phyloP scores from a whole-genome alignment of 108 stramenopile species.

The Thalassiosira profunda region DNA sequence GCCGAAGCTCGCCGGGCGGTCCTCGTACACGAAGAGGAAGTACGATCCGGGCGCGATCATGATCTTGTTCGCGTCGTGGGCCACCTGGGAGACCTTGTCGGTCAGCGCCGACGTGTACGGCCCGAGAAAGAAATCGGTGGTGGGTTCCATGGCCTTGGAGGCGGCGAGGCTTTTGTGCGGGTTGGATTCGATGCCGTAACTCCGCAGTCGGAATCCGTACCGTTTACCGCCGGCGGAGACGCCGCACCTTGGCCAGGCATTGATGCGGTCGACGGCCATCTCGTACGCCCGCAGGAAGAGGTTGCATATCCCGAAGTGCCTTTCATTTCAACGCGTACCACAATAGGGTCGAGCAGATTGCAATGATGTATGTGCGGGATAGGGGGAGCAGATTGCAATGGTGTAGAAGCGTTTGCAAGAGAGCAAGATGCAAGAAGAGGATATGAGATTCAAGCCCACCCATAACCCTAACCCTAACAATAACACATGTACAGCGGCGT shows the following conservation, averaged over 20 bases:
- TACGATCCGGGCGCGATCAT: slow-evolving; percentile 3
- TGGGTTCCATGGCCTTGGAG: background rate
- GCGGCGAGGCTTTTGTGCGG: background rate
- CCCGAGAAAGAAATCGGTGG: background rate
- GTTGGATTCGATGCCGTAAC: slow-evolving; percentile 2
- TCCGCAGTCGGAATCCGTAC: background rate
- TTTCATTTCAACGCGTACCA: too few species aligned
- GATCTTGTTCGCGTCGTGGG: background rate
- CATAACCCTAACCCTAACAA: too few species aligned
- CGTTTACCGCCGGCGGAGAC: slow-evolving; percentile 4
- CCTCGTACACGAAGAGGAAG: background rate
- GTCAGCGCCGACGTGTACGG: slow-evolving; percentile 8
- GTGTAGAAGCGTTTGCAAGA: too few species aligned
- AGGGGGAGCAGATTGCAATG: too few species aligned
- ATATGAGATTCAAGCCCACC: too few species aligned
- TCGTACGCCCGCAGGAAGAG: background rate
- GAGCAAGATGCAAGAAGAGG: too few species aligned
- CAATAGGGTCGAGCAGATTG: too few species aligned
- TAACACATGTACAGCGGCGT: too few species aligned
- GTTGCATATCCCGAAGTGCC: background rate
- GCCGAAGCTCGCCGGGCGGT: slow-evolving; percentile 5
- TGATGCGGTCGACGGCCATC: slow-evolving; percentile 7
- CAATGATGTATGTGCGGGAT: too few species aligned
- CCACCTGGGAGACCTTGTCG: background rate
- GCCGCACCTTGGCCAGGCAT: slow-evolving; percentile 2